These are phyloP conservation scores for Venturia effusa DNA, from an alignment of 2,329 filamentous ascomycete species.

Conservation along the genomic window DNA sequence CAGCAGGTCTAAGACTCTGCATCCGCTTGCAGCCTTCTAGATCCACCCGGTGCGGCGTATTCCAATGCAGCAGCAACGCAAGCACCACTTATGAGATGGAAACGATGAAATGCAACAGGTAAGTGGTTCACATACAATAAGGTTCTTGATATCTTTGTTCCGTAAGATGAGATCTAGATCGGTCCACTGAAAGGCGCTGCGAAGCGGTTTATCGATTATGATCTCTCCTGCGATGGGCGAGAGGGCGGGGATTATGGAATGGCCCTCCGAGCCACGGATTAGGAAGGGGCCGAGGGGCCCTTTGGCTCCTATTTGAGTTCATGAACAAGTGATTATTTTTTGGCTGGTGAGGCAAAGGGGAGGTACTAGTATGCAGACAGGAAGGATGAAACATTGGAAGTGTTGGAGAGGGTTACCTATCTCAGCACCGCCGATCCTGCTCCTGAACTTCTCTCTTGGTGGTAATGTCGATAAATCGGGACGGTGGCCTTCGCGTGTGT, in stretches of 20 bases:
- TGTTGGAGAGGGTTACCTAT: conserved; percentile 30
- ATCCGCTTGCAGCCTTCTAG: no score
- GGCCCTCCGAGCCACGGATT: conserved; percentile 42
- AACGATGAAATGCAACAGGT: no score
- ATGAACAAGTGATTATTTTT: neutral
- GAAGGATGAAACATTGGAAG: neutral
- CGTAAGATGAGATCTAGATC: conserved; percentile 42
- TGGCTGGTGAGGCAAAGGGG: neutral
- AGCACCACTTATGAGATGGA: no score
- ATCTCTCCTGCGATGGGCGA: conserved; percentile 39
- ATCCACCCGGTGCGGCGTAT: no score
- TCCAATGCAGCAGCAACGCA: no score
- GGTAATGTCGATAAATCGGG: conserved; percentile 36
- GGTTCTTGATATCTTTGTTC: conserved; percentile 40
- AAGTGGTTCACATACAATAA: conserved; percentile 23
- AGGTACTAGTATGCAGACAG: no score
- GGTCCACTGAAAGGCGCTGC: conserved; percentile 49
- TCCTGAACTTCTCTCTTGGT: conserved; percentile 42
- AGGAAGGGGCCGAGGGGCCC: conserved; percentile 43
- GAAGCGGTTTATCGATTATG: conserved; percentile 48
- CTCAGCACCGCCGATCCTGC: conserved; percentile 19
- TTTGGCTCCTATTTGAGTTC: conserved; percentile 30
- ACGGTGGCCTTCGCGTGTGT: conserved; percentile 39
- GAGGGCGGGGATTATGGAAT: conserved; percentile 45
- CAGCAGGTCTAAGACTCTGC: no score